phyloP scores from a whole-genome alignment of 2,329 filamentous ascomycete species.

The Simplicillium aogashimaense region DNA sequence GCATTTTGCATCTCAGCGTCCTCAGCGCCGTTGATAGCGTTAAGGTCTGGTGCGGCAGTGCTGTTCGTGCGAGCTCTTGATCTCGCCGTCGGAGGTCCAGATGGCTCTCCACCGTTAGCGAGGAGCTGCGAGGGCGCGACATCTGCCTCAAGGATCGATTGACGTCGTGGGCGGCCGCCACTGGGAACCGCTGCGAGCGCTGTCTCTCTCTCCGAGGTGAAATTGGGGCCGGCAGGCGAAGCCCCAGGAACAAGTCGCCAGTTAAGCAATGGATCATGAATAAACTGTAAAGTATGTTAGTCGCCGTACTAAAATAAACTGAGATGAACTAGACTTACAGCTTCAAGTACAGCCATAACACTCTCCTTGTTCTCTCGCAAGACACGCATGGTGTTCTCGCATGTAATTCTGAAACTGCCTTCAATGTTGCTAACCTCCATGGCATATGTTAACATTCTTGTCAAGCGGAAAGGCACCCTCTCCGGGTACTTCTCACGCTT shows the following conservation, averaged over 20 bases:
- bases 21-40: slow-evolving; percentile 14
- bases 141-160: slow-evolving; percentile 59
- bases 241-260: slow-evolving; percentile 72
- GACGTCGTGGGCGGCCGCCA: slow-evolving; percentile 47
- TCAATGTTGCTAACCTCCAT: slow-evolving; percentile 99
- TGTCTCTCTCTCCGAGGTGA: slow-evolving; percentile 49
- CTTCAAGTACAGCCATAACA: slow-evolving; percentile 95
- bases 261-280: slow-evolving; percentile 96
- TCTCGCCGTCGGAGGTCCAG: slow-evolving; percentile 37
- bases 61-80: slow-evolving; percentile 52
- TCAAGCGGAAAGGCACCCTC: slow-evolving; percentile 92
- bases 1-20: slow-evolving; percentile 83
- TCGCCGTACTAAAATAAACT: slow-evolving; percentile 10
- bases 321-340: slow-evolving; percentile 50
- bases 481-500: slow-evolving; percentile 99
- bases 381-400: slow-evolving; percentile 96
- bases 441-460: slow-evolving; percentile 96
- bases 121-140: slow-evolving; percentile 50
- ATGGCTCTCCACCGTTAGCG: slow-evolving; percentile 28
- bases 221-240: slow-evolving; percentile 57
- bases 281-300: slow-evolving; percentile 54
- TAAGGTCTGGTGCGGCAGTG: slow-evolving; percentile 27
- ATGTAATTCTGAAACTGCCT: slow-evolving; percentile 95
- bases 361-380: slow-evolving; percentile 96
- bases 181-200: slow-evolving; percentile 34